A percentile compares a stretch with the other conserved stretches of the same genome.
phyloP scores from a whole-genome alignment of 331 rosid genomes.

The Cydonia oblonga region DNA sequence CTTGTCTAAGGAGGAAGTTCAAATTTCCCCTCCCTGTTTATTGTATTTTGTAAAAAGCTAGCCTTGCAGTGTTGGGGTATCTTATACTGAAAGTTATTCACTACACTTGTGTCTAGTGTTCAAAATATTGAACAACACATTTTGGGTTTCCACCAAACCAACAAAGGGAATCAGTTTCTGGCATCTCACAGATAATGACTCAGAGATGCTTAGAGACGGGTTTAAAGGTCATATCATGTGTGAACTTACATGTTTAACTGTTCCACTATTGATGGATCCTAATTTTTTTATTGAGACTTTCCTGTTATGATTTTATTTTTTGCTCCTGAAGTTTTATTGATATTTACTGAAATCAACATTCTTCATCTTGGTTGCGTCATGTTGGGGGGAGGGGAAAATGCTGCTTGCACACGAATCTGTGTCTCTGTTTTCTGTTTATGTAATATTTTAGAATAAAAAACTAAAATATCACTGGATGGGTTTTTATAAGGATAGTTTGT shows the following conservation, averaged over 20 bases:
- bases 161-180: neutral
- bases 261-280: neutral
- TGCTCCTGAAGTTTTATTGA: neutral
- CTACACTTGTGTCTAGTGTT: neutral
- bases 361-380: neutral
- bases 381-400: neutral
- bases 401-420: neutral
- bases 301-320: neutral
- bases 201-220: neutral
- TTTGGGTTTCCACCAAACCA: neutral
- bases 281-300: neutral
- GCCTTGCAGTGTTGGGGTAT: no score
- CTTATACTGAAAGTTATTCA: no score
- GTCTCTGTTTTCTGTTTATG: neutral
- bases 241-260: neutral
- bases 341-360: neutral
- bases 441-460: neutral
- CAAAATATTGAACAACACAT: neutral
- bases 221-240: neutral
- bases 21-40: neutral
- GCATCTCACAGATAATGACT: neutral
- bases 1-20: neutral
- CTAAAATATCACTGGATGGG: neutral
- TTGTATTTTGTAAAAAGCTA: neutral
- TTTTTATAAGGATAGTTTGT: neutral